A percentile compares a stretch with the other conserved stretches of the same genome.
Evolutionary conservation across 306 rosid genomes (phyloP).

Genomic region (Malus asiatica): DNA sequence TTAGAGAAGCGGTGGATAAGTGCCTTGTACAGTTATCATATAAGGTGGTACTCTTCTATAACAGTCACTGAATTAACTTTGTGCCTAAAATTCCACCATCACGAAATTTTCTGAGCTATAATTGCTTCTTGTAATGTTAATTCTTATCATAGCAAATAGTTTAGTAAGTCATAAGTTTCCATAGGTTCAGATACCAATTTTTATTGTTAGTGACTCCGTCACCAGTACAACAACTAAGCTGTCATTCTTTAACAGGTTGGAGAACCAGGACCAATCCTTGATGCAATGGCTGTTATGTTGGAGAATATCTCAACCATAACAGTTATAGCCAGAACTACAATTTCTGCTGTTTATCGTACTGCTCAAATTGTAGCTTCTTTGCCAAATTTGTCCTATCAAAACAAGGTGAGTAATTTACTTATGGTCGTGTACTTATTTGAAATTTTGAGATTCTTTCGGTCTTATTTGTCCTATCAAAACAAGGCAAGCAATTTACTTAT

Average conservation of each 20-base stretch:
- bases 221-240: conserved; percentile 13
- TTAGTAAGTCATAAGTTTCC: background rate
- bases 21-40: conserved; percentile 74
- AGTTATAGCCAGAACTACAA: conserved; percentile 63
- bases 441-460: background rate
- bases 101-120: conserved; percentile 8
- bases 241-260: conserved; percentile 62
- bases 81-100: background rate
- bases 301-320: conserved; percentile 66
- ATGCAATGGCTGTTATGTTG: conserved; percentile 77
- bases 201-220: conserved; percentile 5
- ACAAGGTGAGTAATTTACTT: conserved; percentile 58
- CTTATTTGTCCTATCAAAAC: conserved; percentile 46
- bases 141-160: conserved; percentile 5
- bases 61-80: background rate
- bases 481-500: conserved; percentile 58
- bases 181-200: background rate
- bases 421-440: conserved; percentile 15
- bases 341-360: conserved; percentile 57
- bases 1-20: conserved; percentile 63
- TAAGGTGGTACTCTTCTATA: conserved; percentile 47
- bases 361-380: conserved; percentile 84
- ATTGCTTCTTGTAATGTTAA: conserved; percentile 4
- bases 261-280: conserved; percentile 78
- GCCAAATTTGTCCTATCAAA: conserved; percentile 60